Evolutionary conservation across 441 rosid species (phyloP).

Genomic region (Sinapis alba): DNA sequence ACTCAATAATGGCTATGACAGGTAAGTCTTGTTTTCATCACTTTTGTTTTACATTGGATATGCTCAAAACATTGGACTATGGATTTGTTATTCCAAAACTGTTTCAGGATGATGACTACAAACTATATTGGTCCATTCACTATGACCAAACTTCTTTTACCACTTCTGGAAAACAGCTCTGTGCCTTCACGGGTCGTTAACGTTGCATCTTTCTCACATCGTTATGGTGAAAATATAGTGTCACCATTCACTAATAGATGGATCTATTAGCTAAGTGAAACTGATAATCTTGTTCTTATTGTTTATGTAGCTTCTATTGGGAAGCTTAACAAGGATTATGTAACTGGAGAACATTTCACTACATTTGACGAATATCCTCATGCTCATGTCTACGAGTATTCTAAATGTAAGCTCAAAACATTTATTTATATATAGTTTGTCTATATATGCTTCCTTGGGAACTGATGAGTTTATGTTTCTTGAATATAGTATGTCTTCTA

Average conservation of each 20-base stretch:
- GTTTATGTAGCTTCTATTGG: conserved; percentile 45
- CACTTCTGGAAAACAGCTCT: conserved; percentile 71
- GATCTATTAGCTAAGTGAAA: neutral
- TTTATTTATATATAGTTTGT: neutral
- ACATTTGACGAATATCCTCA: conserved; percentile 57
- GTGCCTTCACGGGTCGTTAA: conserved; percentile 82
- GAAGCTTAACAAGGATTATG: conserved; percentile 58
- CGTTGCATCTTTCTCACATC: conserved; percentile 85
- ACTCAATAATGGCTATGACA: conserved; percentile 75
- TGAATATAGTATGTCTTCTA: conserved; percentile 61
- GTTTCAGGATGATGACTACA: conserved; percentile 77
- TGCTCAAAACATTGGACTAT: neutral
- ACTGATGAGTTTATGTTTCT: conserved; percentile 26
- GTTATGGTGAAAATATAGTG: conserved; percentile 48
- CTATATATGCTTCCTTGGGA: conserved; percentile 25
- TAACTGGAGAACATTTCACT: conserved; percentile 54
- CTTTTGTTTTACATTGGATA: neutral
- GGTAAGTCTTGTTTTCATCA: conserved; percentile 43
- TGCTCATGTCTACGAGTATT: conserved; percentile 62
- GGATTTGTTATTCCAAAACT: neutral
- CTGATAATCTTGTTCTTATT: neutral
- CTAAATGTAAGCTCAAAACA: conserved; percentile 63
- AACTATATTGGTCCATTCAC: conserved; percentile 79
- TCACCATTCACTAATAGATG: neutral
- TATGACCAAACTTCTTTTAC: conserved; percentile 70